These are phyloP conservation scores for Persicaria maculosa DNA, from an alignment of 148 eudicot genomes.

Conservation along the genomic window DNA sequence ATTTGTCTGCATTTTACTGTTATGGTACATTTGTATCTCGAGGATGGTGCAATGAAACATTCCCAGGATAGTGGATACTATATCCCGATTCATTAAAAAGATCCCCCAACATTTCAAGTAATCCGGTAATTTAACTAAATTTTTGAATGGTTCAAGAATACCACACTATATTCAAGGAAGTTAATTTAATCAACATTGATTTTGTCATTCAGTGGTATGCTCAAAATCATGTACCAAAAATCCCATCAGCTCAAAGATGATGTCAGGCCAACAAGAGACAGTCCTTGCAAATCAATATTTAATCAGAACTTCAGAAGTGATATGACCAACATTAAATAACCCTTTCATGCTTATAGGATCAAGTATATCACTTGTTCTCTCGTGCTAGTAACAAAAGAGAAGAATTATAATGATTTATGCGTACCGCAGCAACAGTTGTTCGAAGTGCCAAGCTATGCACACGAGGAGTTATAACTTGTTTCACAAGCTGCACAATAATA, in stretches of 20 bases:
- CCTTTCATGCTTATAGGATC: not conserved
- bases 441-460: slow-evolving; percentile 91
- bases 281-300: not conserved
- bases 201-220: too few relatives aligned
- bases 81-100: too few relatives aligned
- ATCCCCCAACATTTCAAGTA: too few relatives aligned
- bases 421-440: slow-evolving; percentile 97
- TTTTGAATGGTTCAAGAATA: too few relatives aligned
- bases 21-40: not conserved
- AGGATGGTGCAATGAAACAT: too few relatives aligned
- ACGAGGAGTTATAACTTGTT: slow-evolving; percentile 75
- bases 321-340: not conserved
- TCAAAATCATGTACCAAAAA: not conserved
- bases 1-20: not conserved
- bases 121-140: too few relatives aligned
- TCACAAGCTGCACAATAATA: slow-evolving; percentile 53
- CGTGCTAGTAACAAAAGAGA: not conserved
- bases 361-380: not conserved
- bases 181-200: too few relatives aligned
- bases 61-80: too few relatives aligned
- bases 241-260: not conserved
- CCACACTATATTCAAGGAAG: too few relatives aligned
- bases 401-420: slow-evolving; percentile 16
- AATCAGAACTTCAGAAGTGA: not conserved
- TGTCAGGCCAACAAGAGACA: too few relatives aligned